A percentile compares a stretch with the other conserved stretches of the same genome.
phyloP scores from a whole-genome alignment of 192 early-diverging fungal genomes.

The Backusella tarrabulga region DNA sequence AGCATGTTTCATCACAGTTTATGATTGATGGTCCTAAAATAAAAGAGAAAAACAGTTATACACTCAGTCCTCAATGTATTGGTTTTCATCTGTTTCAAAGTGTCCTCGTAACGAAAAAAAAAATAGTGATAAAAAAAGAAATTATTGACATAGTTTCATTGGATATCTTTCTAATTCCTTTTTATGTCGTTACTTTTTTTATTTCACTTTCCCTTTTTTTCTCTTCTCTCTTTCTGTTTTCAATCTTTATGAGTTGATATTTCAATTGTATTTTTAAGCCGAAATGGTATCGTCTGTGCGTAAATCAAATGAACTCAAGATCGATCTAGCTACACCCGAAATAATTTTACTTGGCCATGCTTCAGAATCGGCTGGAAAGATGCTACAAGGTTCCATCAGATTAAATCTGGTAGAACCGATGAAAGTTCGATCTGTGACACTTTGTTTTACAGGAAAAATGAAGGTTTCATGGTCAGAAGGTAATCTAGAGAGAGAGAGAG shows the following conservation, averaged over 20 bases:
- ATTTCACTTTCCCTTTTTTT: background rate
- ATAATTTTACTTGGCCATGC: slow-evolving; percentile 22
- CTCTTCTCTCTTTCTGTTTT: background rate
- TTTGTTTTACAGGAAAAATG: slow-evolving; percentile 55
- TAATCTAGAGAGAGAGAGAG: background rate
- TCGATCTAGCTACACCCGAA: slow-evolving; percentile 15
- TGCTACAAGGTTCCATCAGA: slow-evolving; percentile 51
- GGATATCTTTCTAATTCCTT: background rate
- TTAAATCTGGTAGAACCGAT: slow-evolving; percentile 49
- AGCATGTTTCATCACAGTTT: too few species aligned
- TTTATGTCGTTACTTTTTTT: background rate
- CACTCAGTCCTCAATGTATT: background rate
- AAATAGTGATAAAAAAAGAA: background rate
- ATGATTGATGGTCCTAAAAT: background rate
- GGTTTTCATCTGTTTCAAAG: background rate
- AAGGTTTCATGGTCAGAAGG: slow-evolving; percentile 53
- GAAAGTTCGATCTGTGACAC: slow-evolving; percentile 46
- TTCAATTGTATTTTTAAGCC: background rate
- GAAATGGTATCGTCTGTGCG: background rate
- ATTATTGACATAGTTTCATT: background rate
- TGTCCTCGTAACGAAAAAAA: background rate
- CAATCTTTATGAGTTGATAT: background rate
- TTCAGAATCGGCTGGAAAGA: slow-evolving; percentile 41
- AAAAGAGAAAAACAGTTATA: background rate
- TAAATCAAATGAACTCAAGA: slow-evolving; percentile 20